A percentile compares a stretch with the other conserved stretches of the same genome.
These are phyloP conservation scores for Teratosphaeria gauchensis DNA, from an alignment of 2,329 filamentous ascomycete genomes.

Conservation along the genomic window DNA sequence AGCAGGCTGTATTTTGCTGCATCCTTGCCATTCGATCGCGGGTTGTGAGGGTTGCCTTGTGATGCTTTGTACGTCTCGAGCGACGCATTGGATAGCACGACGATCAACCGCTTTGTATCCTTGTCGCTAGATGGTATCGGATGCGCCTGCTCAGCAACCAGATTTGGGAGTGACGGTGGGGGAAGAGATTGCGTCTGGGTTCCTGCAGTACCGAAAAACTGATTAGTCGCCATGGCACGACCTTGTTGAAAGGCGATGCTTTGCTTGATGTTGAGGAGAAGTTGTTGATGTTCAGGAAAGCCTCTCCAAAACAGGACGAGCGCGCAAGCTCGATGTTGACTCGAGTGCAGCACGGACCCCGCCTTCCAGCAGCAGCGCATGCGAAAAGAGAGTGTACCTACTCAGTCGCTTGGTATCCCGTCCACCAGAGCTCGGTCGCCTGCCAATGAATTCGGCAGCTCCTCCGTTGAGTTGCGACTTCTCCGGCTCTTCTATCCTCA, in stretches of 20 bases:
- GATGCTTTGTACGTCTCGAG: slow-evolving; percentile 95
- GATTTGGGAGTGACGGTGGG: slow-evolving; percentile 77
- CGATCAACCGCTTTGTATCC: slow-evolving; percentile 81
- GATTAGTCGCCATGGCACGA: slow-evolving; percentile 24
- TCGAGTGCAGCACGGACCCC: not conserved
- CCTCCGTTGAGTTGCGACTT: slow-evolving; percentile 18
- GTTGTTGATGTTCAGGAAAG: not conserved
- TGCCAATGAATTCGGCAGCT: slow-evolving; percentile 20
- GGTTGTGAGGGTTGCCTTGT: slow-evolving; percentile 36
- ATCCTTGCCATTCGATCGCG: slow-evolving; percentile 50
- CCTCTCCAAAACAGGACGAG: not conserved
- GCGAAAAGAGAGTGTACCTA: slow-evolving; percentile 13
- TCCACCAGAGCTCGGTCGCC: slow-evolving; percentile 22
- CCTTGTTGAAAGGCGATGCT: slow-evolving; percentile 28
- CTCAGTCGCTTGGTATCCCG: slow-evolving; percentile 26
- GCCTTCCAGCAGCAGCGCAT: not conserved
- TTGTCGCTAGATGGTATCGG: slow-evolving; percentile 81
- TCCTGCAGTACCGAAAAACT: slow-evolving; percentile 14
- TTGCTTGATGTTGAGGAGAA: not conserved
- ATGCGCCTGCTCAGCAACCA: slow-evolving; percentile 85
- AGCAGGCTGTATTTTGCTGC: slow-evolving; percentile 87
- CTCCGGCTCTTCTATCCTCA: slow-evolving; percentile 12
- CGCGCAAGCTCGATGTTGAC: not conserved
- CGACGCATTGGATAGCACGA: slow-evolving; percentile 93
- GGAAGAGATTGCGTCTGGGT: slow-evolving; percentile 77